These are phyloP conservation scores for Phytopythium kandeliae DNA, from an alignment of 352 stramenopile genomes.

Conservation along the genomic window DNA sequence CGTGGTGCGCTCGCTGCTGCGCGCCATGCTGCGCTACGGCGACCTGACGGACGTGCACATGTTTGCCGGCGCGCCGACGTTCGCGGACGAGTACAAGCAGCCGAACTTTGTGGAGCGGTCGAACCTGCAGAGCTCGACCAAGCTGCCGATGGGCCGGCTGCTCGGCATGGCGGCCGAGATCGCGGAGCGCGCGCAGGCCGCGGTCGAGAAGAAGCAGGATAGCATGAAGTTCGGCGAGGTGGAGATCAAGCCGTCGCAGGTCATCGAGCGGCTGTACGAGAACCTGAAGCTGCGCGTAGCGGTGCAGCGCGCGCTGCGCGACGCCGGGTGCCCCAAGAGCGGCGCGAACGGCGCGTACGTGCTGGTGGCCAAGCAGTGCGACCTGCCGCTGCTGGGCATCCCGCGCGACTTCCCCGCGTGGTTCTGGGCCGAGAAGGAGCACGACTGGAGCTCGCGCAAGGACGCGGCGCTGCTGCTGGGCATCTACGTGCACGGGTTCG, in stretches of 20 bases:
- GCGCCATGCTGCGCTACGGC: conserved; percentile 68
- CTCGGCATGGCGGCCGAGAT: conserved; percentile 61
- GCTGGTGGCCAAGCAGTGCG: conserved; percentile 62
- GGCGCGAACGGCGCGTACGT: conserved; percentile 59
- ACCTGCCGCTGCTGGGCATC: conserved; percentile 60
- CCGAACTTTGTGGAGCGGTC: conserved; percentile 68
- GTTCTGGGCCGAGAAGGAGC: conserved; percentile 76
- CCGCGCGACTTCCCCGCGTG: conserved; percentile 60
- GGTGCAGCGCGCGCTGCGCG: conserved; percentile 66
- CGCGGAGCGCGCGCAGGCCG: conserved; percentile 39
- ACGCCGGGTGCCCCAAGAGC: conserved; percentile 31
- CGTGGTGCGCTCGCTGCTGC: conserved; percentile 62
- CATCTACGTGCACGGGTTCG: conserved; percentile 83
- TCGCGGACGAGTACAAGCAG: conserved; percentile 74
- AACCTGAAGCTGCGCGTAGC: conserved; percentile 83
- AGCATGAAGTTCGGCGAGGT: conserved; percentile 73
- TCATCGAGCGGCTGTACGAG: conserved; percentile 81
- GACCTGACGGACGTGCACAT: conserved; percentile 72
- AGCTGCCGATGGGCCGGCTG: conserved; percentile 47
- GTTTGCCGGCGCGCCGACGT: conserved; percentile 43
- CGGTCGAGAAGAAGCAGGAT: conserved; percentile 62
- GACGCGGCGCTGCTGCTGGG: conserved; percentile 75
- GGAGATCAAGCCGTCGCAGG: conserved; percentile 61
- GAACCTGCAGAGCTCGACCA: conserved; percentile 47
- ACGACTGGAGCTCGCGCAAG: conserved; percentile 75